Percentiles rank a stretch among this genome's conserved stretches.
Conservation (phyloP, 163 green algal species). For the Volvox carteri region DNA sequence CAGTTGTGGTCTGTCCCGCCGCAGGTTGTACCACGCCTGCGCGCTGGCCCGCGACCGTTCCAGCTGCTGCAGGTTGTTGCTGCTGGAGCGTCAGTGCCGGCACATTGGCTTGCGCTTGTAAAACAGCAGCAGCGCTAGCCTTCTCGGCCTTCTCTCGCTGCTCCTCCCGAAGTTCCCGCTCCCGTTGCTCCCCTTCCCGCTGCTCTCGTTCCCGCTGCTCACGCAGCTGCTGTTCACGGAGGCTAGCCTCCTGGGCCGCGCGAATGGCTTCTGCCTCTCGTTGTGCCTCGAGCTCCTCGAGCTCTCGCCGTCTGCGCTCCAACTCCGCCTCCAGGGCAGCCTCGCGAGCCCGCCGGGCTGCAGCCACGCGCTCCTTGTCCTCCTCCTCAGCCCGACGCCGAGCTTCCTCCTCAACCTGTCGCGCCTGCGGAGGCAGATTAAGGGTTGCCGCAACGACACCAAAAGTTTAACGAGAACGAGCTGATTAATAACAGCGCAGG, state of each 20-base stretch:
- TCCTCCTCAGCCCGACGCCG: slow-evolving; percentile 61
- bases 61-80: slow-evolving; percentile 20
- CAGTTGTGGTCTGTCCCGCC: not conserved
- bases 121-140: slow-evolving; percentile 8
- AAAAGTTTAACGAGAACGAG: no score
- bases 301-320: slow-evolving; percentile 77
- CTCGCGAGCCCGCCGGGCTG: slow-evolving; percentile 60
- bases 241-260: slow-evolving; percentile 66
- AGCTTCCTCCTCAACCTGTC: slow-evolving; percentile 54
- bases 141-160: slow-evolving; percentile 36
- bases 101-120: slow-evolving; percentile 2
- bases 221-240: slow-evolving; percentile 63
- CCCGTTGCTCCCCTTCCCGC: slow-evolving; percentile 57
- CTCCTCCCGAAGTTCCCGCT: slow-evolving; percentile 23
- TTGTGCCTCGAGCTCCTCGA: slow-evolving; percentile 72
- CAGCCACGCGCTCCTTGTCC: slow-evolving; percentile 63
- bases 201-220: slow-evolving; percentile 41
- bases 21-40: not conserved
- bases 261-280: slow-evolving; percentile 65
- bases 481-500: no score
- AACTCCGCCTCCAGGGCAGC: slow-evolving; percentile 77
- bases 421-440: slow-evolving; percentile 41
- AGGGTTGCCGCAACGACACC: no score
- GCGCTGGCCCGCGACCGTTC: not conserved
- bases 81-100: slow-evolving; percentile 7